Base-by-base conservation (phyloP, 2,329 filamentous ascomycete genomes). In the Septoria linicola region DNA sequence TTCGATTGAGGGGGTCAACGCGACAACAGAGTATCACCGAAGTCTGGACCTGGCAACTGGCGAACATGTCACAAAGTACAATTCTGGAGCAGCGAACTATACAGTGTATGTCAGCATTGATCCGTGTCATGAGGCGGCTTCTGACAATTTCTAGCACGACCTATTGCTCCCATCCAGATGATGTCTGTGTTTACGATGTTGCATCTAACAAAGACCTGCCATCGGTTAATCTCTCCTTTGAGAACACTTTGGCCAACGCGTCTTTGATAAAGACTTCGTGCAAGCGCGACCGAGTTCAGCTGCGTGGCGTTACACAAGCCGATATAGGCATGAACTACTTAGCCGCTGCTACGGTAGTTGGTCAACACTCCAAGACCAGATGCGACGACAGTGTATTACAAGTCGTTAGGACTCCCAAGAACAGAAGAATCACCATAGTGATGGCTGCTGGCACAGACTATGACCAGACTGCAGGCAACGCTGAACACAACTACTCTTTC, bases 361-460 rank as follows among this genome's bases (percentile, higher is more conserved):
- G 63, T 34, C 20, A 30, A 19, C 21, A 48, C 36, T 37, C n/a
- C 61, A 7, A 50, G 37, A 13, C 61, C 60, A 11, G 44, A 11
- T 69, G 64, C 13, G 54, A 54, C 14, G 57, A 47, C 19, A 46
- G 67, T 8, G 59, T 55, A 1, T 55, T 75, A 14, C 58, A 58
- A 1, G 57, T 76, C 14, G 51, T 62, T 5, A 54, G 41, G 19
- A 57, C 23, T 10, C 23, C 5, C 10, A 27, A 3, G 57, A 66
- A 4, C 64, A 53, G 2, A 61, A 57, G 8, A 35, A 73, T 8
- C 67, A 68, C 21, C 6, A 55, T 81, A 5, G 66, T 80, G 0
- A 60, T 80, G 13, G 71, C 72, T 1, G 69, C 69, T 2, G 68
- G 61, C 2, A 79, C 77, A 1, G 70, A 80, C 51, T 82, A 77